A percentile compares a stretch with the other conserved stretches of the same genome.
These are phyloP conservation scores for Populus hybrid DNA, from an alignment of 441 rosid genomes.

Conservation along the genomic window DNA sequence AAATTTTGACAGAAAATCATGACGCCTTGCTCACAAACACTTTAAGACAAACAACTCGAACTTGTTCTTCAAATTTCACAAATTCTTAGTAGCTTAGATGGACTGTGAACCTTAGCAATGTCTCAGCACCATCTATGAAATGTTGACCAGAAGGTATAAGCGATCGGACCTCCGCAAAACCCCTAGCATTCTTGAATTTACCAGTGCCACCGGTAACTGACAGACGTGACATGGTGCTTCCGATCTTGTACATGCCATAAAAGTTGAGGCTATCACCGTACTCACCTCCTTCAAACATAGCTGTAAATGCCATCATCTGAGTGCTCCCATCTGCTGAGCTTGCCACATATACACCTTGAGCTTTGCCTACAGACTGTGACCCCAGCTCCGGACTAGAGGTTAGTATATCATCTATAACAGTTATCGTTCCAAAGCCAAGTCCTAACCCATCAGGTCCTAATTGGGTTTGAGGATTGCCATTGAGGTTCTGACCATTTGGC, in stretches of 20 bases:
- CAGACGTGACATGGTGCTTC: conserved; percentile 57
- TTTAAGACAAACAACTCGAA: background rate
- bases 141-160: conserved; percentile 45
- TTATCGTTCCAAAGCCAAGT: conserved; percentile 56
- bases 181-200: conserved; percentile 58
- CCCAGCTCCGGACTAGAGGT: conserved; percentile 60
- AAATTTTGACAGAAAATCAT: background rate
- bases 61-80: background rate
- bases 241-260: conserved; percentile 57
- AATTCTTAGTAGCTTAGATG: conserved; percentile 36
- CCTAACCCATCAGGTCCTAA: conserved; percentile 5
- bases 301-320: conserved; percentile 64
- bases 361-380: conserved; percentile 59
- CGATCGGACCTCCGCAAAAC: conserved; percentile 52
- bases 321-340: conserved; percentile 69
- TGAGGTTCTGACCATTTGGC: background rate
- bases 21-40: background rate
- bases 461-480: background rate
- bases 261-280: conserved; percentile 57
- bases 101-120: conserved; percentile 49
- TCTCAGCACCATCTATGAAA: conserved; percentile 57
- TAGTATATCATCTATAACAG: conserved; percentile 65
- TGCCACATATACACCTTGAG: conserved; percentile 62
- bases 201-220: conserved; percentile 81
- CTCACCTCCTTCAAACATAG: conserved; percentile 58